Evolutionary conservation across 257 asterid species (phyloP), one percentile per base, ranked within the genome.

Genomic region (Solanum chmielewskii): DNA sequence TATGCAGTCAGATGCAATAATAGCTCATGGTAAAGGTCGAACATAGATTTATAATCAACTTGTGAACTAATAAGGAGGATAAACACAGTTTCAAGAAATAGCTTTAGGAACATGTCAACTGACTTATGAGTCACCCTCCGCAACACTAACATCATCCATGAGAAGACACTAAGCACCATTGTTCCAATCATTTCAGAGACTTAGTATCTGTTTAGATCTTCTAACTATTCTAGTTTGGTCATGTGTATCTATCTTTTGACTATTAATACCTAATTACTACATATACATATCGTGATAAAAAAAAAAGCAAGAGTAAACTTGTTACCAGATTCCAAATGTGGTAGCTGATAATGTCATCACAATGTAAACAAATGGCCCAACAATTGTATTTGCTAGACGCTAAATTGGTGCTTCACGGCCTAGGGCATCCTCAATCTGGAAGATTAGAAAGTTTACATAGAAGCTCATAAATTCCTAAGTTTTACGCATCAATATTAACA

Each of bases 371-470:
- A 97, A 97, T 73, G 98, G 99, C 39, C 99, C 98, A 89, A 98
- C 98, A 88, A 97, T 94, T 87, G 98, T 87, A 93, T 97, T 98
- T 56, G 99, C 99, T 86, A 97, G 98, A 92, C 99, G 93, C 90
- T 97, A 98, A 87, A 97, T 95, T 84, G 99, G 98, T 88, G 98
- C 98, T 94, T 97, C 99, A 84, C 98, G 96, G 84, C 98, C 98
- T 88, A 94, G 99, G 87, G 98, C 99, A 93, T 97, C 99, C 92
- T 94, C 99, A 87, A 97, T 97, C 99, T 97, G 62, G 35, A 86
- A 44, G 80, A 77, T 74, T 52, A 44, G 25, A 71, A 25, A 44
- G 9, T 44, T 25, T 44, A 25, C 11, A 18, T 15, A 44, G 25
- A 42, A 44, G 84, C 9, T 78, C 64, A 78, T 25, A 25, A 78